Conservation (phyloP, 257 asterid genomes). For the Catharanthus roseus region DNA sequence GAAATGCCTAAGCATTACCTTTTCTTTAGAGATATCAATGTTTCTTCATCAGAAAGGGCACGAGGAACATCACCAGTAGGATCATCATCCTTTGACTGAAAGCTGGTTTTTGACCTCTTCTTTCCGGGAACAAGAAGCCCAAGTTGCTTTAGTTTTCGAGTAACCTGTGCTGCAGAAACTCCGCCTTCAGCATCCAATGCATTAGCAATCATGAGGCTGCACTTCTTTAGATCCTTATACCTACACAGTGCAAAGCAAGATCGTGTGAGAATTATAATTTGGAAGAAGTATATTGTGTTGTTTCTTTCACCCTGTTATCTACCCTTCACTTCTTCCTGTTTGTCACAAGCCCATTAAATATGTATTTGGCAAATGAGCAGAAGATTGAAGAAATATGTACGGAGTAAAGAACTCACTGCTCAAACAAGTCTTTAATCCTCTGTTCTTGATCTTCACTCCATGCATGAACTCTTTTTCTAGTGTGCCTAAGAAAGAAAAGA, state of each 20-base stretch:
- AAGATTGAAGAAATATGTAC: conserved; percentile 8
- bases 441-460: conserved; percentile 73
- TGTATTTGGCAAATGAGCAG: neutral
- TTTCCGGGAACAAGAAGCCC: conserved; percentile 56
- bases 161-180: conserved; percentile 60
- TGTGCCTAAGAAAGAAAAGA: conserved; percentile 45
- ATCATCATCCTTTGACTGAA: conserved; percentile 51
- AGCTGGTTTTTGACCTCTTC: conserved; percentile 38
- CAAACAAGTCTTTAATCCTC: conserved; percentile 69
- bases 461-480: conserved; percentile 66
- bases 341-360: neutral
- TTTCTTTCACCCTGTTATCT: neutral
- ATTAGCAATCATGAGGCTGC: conserved; percentile 84
- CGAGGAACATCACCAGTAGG: conserved; percentile 35
- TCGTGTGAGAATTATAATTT: neutral
- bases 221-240: conserved; percentile 80
- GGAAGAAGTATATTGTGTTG: neutral
- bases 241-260: conserved; percentile 37
- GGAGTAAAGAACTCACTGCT: conserved; percentile 59
- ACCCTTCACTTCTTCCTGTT: neutral
- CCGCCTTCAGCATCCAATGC: conserved; percentile 65
- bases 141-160: conserved; percentile 87
- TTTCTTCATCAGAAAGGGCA: conserved; percentile 59
- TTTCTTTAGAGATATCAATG: conserved; percentile 45
- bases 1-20: conserved; percentile 41